Conservation (phyloP, 2,329 filamentous ascomycete species). For the Botrytis medusae region DNA sequence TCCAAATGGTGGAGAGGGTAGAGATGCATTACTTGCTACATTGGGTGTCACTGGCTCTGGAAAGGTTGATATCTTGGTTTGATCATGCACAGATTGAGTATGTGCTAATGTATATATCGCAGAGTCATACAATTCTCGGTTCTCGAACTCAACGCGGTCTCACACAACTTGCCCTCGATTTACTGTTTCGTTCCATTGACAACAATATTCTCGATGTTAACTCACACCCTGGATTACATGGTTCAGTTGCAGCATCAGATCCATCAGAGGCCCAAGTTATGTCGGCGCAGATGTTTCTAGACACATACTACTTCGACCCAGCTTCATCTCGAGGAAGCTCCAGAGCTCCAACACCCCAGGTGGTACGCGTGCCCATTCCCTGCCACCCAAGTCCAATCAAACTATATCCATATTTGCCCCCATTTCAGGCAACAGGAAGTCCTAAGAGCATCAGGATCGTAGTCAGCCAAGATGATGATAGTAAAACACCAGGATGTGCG, state of each 20-base stretch:
- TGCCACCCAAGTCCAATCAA: slow-evolving; percentile 26
- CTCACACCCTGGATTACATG: slow-evolving; percentile 60
- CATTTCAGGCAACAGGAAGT: slow-evolving; percentile 33
- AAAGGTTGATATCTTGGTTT: slow-evolving; percentile 61
- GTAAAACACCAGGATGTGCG: slow-evolving; percentile 17
- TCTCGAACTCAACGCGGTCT: slow-evolving; percentile 83
- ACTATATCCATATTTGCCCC: slow-evolving; percentile 30
- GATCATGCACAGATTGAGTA: not conserved
- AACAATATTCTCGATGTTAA: slow-evolving; percentile 65
- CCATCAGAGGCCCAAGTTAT: slow-evolving; percentile 77
- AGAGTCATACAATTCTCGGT: slow-evolving; percentile 96
- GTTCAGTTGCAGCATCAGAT: slow-evolving; percentile 75
- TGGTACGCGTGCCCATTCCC: slow-evolving; percentile 51
- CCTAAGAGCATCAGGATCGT: slow-evolving; percentile 36
- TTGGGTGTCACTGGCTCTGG: slow-evolving; percentile 93
- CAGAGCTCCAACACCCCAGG: slow-evolving; percentile 68
- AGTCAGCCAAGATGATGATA: slow-evolving; percentile 26
- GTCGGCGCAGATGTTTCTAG: slow-evolving; percentile 73
- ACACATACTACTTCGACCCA: slow-evolving; percentile 70
- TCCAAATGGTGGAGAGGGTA: slow-evolving; percentile 69
- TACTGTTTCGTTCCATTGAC: slow-evolving; percentile 80
- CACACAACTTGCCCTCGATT: slow-evolving; percentile 86
- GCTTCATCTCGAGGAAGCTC: slow-evolving; percentile 60
- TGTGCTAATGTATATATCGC: slow-evolving; percentile 24
- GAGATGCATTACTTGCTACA: slow-evolving; percentile 87